Evolutionary conservation across 2,329 filamentous ascomycete genomes (phyloP).

Genomic region (Zasmidium cellare): DNA sequence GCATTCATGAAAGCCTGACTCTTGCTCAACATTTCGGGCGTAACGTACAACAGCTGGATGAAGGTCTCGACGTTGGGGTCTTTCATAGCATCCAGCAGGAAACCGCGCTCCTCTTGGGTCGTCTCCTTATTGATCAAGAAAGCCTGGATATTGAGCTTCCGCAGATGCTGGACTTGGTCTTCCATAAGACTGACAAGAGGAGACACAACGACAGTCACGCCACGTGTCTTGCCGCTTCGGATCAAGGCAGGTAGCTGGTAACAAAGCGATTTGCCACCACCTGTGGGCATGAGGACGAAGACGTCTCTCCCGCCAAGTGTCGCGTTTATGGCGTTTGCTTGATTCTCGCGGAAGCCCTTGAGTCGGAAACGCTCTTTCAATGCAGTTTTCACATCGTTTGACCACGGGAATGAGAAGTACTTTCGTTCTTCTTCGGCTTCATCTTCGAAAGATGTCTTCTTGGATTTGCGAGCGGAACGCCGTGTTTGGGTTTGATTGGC

Average conservation of each 20-base stretch:
- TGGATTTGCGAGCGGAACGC: slow-evolving; percentile 33
- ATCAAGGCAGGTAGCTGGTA: slow-evolving; percentile 93
- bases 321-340: slow-evolving; percentile 93
- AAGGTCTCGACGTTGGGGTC: slow-evolving; percentile 68
- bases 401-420: slow-evolving; percentile 66
- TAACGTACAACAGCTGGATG: slow-evolving; percentile 89
- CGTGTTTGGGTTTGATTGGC: background rate
- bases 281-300: slow-evolving; percentile 97
- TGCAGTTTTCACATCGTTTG: slow-evolving; percentile 76
- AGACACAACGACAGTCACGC: slow-evolving; percentile 92
- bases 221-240: slow-evolving; percentile 73
- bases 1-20: slow-evolving; percentile 67
- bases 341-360: slow-evolving; percentile 83
- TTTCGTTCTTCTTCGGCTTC: slow-evolving; percentile 24
- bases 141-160: slow-evolving; percentile 73
- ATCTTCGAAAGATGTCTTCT: slow-evolving; percentile 23
- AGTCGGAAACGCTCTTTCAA: slow-evolving; percentile 82
- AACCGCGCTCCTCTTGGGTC: slow-evolving; percentile 59
- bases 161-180: slow-evolving; percentile 87
- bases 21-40: slow-evolving; percentile 93
- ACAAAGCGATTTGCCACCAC: slow-evolving; percentile 93
- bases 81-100: slow-evolving; percentile 66
- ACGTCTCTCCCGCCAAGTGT: slow-evolving; percentile 84
- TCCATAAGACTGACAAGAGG: slow-evolving; percentile 95
- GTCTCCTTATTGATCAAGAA: slow-evolving; percentile 80